A percentile compares a stretch with the other conserved stretches of the same genome.
phyloP scores from a whole-genome alignment of 2,329 filamentous ascomycete species.

The Fusarium ramigenum region DNA sequence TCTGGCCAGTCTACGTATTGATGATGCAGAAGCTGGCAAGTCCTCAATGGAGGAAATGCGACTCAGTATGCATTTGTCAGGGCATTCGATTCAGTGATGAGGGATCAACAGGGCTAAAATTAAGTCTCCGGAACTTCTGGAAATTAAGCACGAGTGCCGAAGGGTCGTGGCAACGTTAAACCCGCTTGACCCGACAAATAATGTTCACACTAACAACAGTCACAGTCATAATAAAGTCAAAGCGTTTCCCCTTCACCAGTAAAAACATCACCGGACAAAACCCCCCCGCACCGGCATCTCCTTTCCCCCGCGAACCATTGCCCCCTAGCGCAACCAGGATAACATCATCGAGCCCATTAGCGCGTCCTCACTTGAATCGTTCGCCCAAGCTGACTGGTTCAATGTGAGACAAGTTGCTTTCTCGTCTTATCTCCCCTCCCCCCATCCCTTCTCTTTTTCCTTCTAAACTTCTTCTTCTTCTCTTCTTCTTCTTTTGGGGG shows the following conservation, averaged over 20 bases:
- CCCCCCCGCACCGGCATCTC: neutral
- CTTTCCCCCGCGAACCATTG: neutral
- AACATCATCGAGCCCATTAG: neutral
- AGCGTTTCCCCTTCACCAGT: neutral
- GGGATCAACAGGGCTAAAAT: neutral
- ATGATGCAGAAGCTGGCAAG: neutral
- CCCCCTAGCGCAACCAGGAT: neutral
- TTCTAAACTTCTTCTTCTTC: constrained; percentile 6
- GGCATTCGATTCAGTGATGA: neutral
- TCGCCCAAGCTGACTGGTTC: neutral
- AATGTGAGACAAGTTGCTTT: constrained; percentile 6
- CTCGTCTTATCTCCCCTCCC: neutral
- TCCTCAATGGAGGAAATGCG: neutral
- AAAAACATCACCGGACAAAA: neutral
- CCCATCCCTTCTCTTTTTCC: neutral
- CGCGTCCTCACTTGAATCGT: neutral
- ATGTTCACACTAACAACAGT: neutral
- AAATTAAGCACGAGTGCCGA: neutral
- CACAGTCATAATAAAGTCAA: neutral
- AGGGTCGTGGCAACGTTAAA: neutral
- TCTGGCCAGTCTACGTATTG: too few relatives aligned
- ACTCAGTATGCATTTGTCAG: neutral
- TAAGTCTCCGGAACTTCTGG: neutral
- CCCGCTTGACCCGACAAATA: neutral
- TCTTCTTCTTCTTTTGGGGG: neutral